A percentile compares a stretch with the other conserved stretches of the same genome.
phyloP scores from a whole-genome alignment of 768 basidiomycete species.

The Tricholoma hemisulphureum region DNA sequence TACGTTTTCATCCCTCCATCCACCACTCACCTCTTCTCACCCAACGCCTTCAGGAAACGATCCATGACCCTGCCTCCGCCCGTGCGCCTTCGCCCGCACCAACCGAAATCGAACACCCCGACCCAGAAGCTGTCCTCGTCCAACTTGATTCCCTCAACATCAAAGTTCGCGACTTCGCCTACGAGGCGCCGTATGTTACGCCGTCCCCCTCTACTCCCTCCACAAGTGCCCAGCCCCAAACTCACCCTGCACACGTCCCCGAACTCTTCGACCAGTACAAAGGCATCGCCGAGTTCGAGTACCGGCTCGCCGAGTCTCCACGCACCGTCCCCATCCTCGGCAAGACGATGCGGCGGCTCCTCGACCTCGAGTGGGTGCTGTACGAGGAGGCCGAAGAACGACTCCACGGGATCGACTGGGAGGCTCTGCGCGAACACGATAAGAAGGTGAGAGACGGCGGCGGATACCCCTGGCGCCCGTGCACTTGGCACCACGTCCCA shows the following conservation, averaged over 20 bases:
- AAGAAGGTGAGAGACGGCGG: constrained; percentile 6
- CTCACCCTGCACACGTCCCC: constrained; percentile 15
- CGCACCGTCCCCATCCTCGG: constrained; percentile 36
- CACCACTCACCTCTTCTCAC: not conserved
- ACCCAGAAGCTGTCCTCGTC: constrained; percentile 32
- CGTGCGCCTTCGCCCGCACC: constrained; percentile 33
- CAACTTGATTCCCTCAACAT: constrained; percentile 29
- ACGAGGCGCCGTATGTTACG: constrained; percentile 8
- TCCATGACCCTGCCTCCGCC: not conserved
- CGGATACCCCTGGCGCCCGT: constrained; percentile 17
- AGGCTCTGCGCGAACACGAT: constrained; percentile 31
- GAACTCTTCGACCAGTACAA: constrained; percentile 41
- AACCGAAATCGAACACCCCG: constrained; percentile 38
- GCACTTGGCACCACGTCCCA: constrained; percentile 12
- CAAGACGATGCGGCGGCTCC: constrained; percentile 35
- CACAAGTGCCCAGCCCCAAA: not conserved
- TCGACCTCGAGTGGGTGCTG: constrained; percentile 40
- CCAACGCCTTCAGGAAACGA: not conserved
- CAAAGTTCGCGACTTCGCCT: constrained; percentile 44
- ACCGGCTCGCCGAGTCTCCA: constrained; percentile 28
- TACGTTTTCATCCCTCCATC: not conserved
- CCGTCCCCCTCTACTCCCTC: constrained; percentile 5
- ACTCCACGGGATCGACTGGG: constrained; percentile 34
- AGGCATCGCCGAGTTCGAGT: constrained; percentile 41
- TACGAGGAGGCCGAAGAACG: constrained; percentile 30